Percentiles rank a stretch among this genome's conserved stretches.
These are phyloP conservation scores for Claviceps cyperi DNA, from an alignment of 2,329 filamentous ascomycete species.

Conservation along the genomic window DNA sequence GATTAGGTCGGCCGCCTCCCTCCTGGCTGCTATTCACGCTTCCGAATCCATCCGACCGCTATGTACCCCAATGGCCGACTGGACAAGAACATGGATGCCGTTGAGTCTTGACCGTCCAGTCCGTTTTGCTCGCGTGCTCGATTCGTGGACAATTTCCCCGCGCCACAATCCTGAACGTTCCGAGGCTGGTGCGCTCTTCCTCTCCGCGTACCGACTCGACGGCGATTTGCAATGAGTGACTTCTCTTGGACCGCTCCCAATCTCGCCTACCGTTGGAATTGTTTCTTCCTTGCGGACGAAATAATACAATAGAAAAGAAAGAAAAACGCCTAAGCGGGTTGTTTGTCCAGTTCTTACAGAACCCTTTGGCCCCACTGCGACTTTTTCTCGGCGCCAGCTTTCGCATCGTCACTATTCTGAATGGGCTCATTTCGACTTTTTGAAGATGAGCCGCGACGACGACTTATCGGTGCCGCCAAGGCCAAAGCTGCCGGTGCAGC, in stretches of 20 bases:
- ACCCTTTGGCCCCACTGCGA: not conserved
- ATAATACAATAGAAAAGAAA: not conserved
- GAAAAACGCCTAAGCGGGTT: not conserved
- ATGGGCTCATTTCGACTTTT: not conserved
- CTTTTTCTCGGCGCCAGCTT: not conserved
- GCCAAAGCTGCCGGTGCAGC: constrained; percentile 59
- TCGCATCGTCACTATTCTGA: not conserved
- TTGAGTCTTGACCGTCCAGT: not conserved
- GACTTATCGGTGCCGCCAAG: constrained; percentile 8
- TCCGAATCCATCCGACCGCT: not conserved
- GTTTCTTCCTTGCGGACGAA: not conserved
- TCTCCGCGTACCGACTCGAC: not conserved
- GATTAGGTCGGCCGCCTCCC: not conserved
- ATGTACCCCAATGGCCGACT: not conserved
- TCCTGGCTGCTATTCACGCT: not conserved
- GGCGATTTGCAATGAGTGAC: not conserved
- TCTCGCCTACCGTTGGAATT: not conserved
- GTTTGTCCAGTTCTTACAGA: not conserved
- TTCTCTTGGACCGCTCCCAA: not conserved
- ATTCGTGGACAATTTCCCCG: too few species aligned
- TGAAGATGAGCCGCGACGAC: constrained; percentile 4
- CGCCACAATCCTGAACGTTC: too few species aligned
- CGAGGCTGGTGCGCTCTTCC: not conserved
- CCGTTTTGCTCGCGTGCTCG: too few species aligned
- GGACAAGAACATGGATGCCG: not conserved